phyloP scores from a whole-genome alignment of 2,329 filamentous ascomycete genomes.

The Fusarium armeniacum region DNA sequence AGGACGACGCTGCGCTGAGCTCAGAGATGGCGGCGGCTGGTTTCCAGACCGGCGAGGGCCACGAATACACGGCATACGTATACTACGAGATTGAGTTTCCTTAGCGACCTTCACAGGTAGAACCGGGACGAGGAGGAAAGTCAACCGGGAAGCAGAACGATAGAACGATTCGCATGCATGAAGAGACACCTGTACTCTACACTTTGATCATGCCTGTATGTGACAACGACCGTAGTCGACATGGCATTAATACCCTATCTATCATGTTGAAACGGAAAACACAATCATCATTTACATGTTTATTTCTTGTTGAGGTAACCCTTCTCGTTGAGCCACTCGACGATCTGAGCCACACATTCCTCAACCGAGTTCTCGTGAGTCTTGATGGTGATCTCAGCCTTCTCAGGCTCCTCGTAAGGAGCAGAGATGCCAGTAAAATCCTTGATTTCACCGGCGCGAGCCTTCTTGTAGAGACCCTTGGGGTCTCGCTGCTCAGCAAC shows the following conservation, averaged over 20 bases:
- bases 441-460: slow-evolving; percentile 91
- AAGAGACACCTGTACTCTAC: slow-evolving; percentile 52
- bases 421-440: slow-evolving; percentile 97
- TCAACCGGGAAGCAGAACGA: slow-evolving; percentile 16
- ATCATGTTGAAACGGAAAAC: slow-evolving; percentile 35
- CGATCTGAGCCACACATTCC: slow-evolving; percentile 89
- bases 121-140: slow-evolving; percentile 7
- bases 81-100: slow-evolving; percentile 94
- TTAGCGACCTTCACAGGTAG: slow-evolving; percentile 37
- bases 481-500: slow-evolving; percentile 96
- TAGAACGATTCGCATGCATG: slow-evolving; percentile 43
- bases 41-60: slow-evolving; percentile 75
- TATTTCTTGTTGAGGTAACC: slow-evolving; percentile 60
- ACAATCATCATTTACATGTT: slow-evolving; percentile 34
- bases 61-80: slow-evolving; percentile 95
- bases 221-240: slow-evolving; percentile 43
- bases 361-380: slow-evolving; percentile 87
- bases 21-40: slow-evolving; percentile 87
- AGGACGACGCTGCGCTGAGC: slow-evolving; percentile 85
- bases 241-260: slow-evolving; percentile 50
- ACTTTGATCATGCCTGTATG: slow-evolving; percentile 43
- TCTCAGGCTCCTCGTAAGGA: slow-evolving; percentile 91
- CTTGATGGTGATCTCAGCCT: slow-evolving; percentile 88
- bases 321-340: slow-evolving; percentile 80
- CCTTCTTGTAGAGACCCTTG: slow-evolving; percentile 98